phyloP scores from a whole-genome alignment of 768 basidiomycete species.

The Tricholoma sp. region DNA sequence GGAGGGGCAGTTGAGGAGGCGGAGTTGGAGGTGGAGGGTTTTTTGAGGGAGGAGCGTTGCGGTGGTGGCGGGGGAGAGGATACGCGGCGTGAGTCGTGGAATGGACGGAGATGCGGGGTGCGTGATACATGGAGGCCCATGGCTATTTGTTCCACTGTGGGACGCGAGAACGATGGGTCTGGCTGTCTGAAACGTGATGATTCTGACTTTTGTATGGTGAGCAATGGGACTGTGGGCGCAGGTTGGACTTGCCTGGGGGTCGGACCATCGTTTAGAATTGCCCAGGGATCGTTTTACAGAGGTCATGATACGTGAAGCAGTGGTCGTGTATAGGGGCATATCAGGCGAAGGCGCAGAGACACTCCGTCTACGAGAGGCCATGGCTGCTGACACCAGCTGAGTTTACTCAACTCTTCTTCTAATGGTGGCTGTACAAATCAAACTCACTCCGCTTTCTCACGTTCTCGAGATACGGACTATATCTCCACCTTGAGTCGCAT shows the following conservation, averaged over 20 bases:
- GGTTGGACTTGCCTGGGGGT: constrained; percentile 15
- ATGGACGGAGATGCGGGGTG: constrained; percentile 62
- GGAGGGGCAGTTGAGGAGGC: constrained; percentile 33
- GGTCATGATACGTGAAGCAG: constrained; percentile 21
- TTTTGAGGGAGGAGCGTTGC: constrained; percentile 62
- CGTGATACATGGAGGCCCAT: constrained; percentile 78
- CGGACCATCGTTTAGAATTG: constrained; percentile 11
- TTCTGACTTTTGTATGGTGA: no score
- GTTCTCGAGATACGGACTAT: no score
- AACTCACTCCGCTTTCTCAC: no score
- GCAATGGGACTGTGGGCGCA: no score
- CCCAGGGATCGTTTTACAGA: constrained; percentile 17
- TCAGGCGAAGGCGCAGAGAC: background rate
- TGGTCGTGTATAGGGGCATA: background rate
- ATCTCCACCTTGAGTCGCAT: no score
- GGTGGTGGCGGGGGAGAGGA: constrained; percentile 45
- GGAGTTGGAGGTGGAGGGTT: constrained; percentile 33
- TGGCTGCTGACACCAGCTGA: background rate
- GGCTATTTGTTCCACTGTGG: constrained; percentile 71
- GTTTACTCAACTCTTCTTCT: no score
- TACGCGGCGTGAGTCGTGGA: constrained; percentile 16
- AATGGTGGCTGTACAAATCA: no score
- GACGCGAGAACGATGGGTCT: constrained; percentile 39
- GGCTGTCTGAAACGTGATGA: constrained; percentile 31
- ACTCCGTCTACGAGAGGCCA: background rate